Base-by-base conservation (phyloP, 129 eudicot species). In the Saposhnikovia divaricata region DNA sequence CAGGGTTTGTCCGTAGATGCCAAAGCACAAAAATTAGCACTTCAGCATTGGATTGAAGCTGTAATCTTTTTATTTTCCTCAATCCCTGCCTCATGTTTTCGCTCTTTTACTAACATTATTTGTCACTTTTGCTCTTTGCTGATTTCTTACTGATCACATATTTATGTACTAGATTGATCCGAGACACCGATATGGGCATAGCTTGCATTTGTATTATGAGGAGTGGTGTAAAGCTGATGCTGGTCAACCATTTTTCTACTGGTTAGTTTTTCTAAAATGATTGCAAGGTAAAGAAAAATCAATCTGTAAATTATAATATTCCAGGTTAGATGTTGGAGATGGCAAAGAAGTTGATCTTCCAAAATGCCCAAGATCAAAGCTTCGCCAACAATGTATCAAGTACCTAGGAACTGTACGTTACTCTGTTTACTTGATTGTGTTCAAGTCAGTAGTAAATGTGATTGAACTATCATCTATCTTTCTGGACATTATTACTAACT, bases 181-280 rank as follows among this genome's bases (percentile, higher is more conserved):
- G 25, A 82, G 93, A 85, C 97, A 93, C 78, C 89, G 97, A 16
- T 93, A 93, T 81, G 98, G 98, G n/a, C 92, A 93, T 77, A 88
- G 82, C 82, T 88, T 93, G 85, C 85, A 91, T 44, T 51, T 87
- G 48, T 93, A 93, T 81, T 91, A 89, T 66, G 89, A 89, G 38
- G 89, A 87, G 80, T 93, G 97, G 98, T 76, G 92, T 78, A 86
- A 85, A 84, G 82, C 77, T 11, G 80, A 85, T 42, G 74, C 90
- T 15, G 89, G 76, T 11, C 93, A 93, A 80, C 98, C 97, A 19
- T 91, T 93, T 74, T 93, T 93, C 84, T 93, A 87, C 82, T 91
- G 95, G 98, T 91, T 80, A 34, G 40, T 3, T 51, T 78, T 40
- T 8, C 21, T 77, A n/a, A n/a, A n/a, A n/a, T n/a, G n/a, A n/a